Base-by-base conservation (phyloP, 257 asterid species). In the Capsicum pubescens region DNA sequence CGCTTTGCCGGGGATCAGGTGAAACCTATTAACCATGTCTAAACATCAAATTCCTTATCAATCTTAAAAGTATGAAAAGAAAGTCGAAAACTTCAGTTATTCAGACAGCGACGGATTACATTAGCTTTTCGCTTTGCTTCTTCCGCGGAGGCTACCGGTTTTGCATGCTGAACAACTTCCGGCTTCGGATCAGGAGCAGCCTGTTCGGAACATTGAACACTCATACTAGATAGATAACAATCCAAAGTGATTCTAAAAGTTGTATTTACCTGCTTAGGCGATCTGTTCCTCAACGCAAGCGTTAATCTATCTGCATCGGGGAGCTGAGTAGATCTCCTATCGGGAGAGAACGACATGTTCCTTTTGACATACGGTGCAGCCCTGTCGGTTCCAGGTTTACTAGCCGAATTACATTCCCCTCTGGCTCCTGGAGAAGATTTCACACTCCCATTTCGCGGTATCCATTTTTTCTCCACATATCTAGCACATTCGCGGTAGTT, bases 401-500 rank as follows among this genome's bases (percentile, higher is more conserved):
- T 64, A n/a, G n/a, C 76, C 0, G 26, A 56, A 69, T 56, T 48
- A 44, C 83, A 71, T 44, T 83, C 87, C 36, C 83, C 88, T 83
- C 84, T 81, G 48, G 3, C 83, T 39, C 68, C 63, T 42, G 82
- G 17, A 67, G 86, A 44, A 67, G 87, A 67, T 58, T 17, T 74
- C 81, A 56, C 48, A 56, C 78, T 84, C 11, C 42, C 82, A 0
- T 86, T 84, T 82, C 87, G 80, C 5, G 86, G 85, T 61, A 83
- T 64, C 92, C 92, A 89, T 86, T 82, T 87, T 80, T 87, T 89
- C 19, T 86, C 89, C 52, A 84, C 92, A 84, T 89, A 89, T 84
- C 92, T 89, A 80, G 85, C 32, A 80, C 26, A 84, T 74, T 64
- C 11, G 11, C 14, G 16, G 14, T 8, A 32, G 19, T 54, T 14